These are phyloP conservation scores for Nannochloropsis oceanica DNA, from an alignment of 108 stramenopile genomes.

Conservation along the genomic window DNA sequence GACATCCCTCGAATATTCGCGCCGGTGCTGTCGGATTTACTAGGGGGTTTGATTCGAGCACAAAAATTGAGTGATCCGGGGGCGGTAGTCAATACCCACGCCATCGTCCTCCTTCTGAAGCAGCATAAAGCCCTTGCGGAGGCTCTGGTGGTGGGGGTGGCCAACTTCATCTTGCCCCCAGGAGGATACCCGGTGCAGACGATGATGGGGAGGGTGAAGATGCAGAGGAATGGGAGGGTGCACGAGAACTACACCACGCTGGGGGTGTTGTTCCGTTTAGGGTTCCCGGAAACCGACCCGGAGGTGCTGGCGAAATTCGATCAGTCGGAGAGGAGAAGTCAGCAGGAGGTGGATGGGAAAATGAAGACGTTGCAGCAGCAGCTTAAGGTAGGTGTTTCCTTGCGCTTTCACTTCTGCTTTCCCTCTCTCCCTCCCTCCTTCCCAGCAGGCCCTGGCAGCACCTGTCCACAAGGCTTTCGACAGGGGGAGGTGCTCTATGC, in stretches of 20 bases:
- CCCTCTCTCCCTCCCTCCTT: background rate
- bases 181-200: background rate
- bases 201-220: background rate
- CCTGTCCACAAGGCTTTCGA: background rate
- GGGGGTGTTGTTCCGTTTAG: background rate
- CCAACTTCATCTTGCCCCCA: background rate
- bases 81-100: background rate
- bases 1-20: background rate
- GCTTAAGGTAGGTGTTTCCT: background rate
- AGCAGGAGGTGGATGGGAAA: background rate
- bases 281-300: conserved; percentile 4
- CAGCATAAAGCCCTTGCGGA: background rate
- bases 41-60: background rate
- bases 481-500: background rate
- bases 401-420: background rate
- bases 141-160: background rate
- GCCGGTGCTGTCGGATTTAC: background rate
- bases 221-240: background rate
- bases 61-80: background rate
- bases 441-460: background rate
- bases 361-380: background rate
- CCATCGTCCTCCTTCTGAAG: background rate
- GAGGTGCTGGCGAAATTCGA: background rate
- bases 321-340: background rate
- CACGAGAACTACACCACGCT: background rate